Evolutionary conservation across 108 stramenopile genomes (phyloP), one percentile per base, ranked within the genome.

Genomic region (Phaeodactylum tricornutum): DNA sequence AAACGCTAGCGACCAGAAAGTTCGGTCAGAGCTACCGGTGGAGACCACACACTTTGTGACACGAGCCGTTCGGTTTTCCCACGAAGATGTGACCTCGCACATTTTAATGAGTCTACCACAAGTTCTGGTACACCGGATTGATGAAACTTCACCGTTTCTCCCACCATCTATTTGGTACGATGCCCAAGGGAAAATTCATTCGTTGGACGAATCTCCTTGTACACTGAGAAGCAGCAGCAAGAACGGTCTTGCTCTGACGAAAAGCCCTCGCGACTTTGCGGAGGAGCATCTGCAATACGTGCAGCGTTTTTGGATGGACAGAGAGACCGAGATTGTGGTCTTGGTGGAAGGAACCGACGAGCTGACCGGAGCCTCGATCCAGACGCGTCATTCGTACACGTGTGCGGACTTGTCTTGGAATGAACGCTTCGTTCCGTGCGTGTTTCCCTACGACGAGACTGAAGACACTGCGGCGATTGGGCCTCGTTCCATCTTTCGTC

Each of bases 331-430:
- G 65, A 64, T 98, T 49, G 81, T 98, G 8, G 89, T 92, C 4
- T 70, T 93, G 37, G 79, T 97, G n/a, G 96, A 98, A 59, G 97
- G 97, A 24, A 89, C 77, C 20, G 94, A 93, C 55, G 84, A 84
- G 50, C 57, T 84, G 20, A 96, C 96, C 1, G 88, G 92, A 5
- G 67, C 80, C 49, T 66, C 83, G 19, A 55, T 83, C 9, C 97
- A 98, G 56, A 85, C 94, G 8, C 75, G 95, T 1, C 95, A 98
- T 64, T 93, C 91, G 0, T 98, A 97, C 67, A 66, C 59, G 20
- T 15, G 35, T 4, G 34, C 71, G 16, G 92, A 97, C 47, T 62
- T 98, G 25, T 74, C 56, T 2, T 98, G 90, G 77, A 47, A 96
- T 63, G 59, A 75, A 23, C 80, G 74, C 6, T 94, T 96, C 62